Conservation (phyloP, 768 basidiomycete species). For the Suillus fuscotomentosus region DNA sequence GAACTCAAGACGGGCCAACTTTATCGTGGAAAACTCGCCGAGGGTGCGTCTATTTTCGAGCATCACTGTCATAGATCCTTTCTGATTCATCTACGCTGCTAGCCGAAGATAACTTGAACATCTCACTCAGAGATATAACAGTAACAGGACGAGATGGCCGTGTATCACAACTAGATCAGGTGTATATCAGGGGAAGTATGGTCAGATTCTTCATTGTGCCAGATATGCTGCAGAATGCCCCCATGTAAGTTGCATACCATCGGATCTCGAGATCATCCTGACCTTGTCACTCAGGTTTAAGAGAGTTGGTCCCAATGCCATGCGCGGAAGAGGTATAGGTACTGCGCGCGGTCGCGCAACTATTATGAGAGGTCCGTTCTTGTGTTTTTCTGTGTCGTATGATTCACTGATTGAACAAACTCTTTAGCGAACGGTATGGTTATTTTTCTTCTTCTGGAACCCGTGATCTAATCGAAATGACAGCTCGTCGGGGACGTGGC, state of each 20-base stretch:
- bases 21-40: constrained; percentile 95
- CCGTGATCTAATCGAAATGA: constrained; percentile 17
- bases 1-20: constrained; percentile 97
- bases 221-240: constrained; percentile 98
- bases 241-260: constrained; percentile 67
- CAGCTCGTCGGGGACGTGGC: constrained; percentile 87
- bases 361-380: constrained; percentile 87
- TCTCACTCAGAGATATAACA: constrained; percentile 94
- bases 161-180: constrained; percentile 97
- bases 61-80: constrained; percentile 9
- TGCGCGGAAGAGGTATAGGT: constrained; percentile 98
- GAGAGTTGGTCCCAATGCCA: constrained; percentile 95
- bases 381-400: constrained; percentile 5
- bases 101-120: constrained; percentile 99
- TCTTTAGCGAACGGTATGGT: constrained; percentile 71
- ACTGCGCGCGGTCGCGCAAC: constrained; percentile 98
- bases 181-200: constrained; percentile 98
- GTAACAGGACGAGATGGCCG: constrained; percentile 98
- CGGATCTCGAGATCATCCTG: constrained; percentile 7
- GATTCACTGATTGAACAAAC: constrained; percentile 18
- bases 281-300: constrained; percentile 75
- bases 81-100: constrained; percentile 18
- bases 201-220: constrained; percentile 98
- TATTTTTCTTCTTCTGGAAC: neutral
- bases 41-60: constrained; percentile 57